Evolutionary conservation across 1,284 basidiomycete genomes (phyloP), one percentile per base, ranked within the genome.

Genomic region (Ustilago tritici): DNA sequence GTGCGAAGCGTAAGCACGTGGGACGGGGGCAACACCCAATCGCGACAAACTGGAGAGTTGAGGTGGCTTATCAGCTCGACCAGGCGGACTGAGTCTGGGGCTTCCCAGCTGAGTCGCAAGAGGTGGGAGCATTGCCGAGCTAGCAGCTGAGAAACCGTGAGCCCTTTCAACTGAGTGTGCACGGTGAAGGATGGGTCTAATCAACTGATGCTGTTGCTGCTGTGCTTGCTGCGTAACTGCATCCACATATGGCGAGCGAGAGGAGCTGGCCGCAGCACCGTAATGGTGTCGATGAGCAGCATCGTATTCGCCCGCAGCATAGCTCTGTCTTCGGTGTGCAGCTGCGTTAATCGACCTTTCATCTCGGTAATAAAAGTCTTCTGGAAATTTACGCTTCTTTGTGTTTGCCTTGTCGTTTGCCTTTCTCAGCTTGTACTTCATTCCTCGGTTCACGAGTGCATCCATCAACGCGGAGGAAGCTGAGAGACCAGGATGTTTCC

Each of bases 381-480:
- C 69, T 32, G 73, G 68, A 12, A 58, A 53, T 58, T 77, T 77
- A 17, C 75, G 53, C 70, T 77, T 77, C 61, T 77, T 75, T 38
- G 56, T 36, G 14, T 60, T 64, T 36, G 58, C 53, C 61, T 70
- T 73, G 19, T 61, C 63, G 46, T 61, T 63, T 7, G 70, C 67
- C 52, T 74, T 77, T 14, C 73, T 38, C 55, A 79, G 43, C 69
- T 73, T 75, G 62, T 70, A 70, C 63, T 78, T 75, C 62, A 79
- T 74, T 2, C 73, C 67, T 19, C 67, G 34, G 14, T 77, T 74
- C 31, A 71, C 78, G 11, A 76, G 62, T 5, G 76, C 70, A 47
- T 76, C 78, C 70, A 73, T 77, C 3, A 76, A 35, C 6, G 58
- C 58, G 3, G 63, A 70, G 0, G 64, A 65, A 0, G 70, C 64